These are phyloP conservation scores for Phytophthora litchii DNA, from an alignment of 352 stramenopile genomes.

Conservation along the genomic window DNA sequence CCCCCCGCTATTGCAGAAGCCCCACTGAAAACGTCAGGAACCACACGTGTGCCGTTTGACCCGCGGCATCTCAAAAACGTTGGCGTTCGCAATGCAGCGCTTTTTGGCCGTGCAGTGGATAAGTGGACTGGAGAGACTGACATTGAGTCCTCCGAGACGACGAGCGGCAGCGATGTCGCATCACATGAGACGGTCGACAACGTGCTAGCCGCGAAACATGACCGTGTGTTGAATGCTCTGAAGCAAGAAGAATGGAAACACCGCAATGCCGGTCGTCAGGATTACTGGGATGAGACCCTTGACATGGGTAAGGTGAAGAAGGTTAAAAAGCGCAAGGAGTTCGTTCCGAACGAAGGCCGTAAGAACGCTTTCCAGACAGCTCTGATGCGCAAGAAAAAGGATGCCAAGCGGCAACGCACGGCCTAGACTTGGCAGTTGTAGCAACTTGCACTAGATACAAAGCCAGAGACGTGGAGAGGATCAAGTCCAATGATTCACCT, in stretches of 20 bases:
- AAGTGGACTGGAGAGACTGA: constrained; percentile 68
- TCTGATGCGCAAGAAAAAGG: constrained; percentile 66
- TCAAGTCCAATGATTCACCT: constrained; percentile 9
- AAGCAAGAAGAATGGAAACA: constrained; percentile 81
- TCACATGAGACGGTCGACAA: constrained; percentile 34
- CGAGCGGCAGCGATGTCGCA: constrained; percentile 37
- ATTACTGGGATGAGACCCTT: constrained; percentile 80
- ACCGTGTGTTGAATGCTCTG: constrained; percentile 69
- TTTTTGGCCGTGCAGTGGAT: constrained; percentile 72
- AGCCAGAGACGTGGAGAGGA: constrained; percentile 6
- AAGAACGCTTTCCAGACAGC: constrained; percentile 73
- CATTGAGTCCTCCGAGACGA: constrained; percentile 50
- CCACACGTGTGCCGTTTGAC: constrained; percentile 52
- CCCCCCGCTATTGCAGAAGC: not conserved
- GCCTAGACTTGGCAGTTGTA: constrained; percentile 15
- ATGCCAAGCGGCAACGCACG: constrained; percentile 41
- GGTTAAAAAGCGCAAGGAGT: constrained; percentile 85
- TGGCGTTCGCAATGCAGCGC: constrained; percentile 60
- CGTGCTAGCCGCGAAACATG: constrained; percentile 58
- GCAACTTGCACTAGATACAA: constrained; percentile 14
- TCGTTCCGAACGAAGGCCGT: constrained; percentile 76
- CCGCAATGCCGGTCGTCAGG: constrained; percentile 66
- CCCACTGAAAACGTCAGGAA: constrained; percentile 6
- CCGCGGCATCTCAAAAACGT: constrained; percentile 59
- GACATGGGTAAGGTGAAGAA: constrained; percentile 83